Evolutionary conservation across 1,139 yeast genomes (phyloP).

Genomic region (Candida sp.): DNA sequence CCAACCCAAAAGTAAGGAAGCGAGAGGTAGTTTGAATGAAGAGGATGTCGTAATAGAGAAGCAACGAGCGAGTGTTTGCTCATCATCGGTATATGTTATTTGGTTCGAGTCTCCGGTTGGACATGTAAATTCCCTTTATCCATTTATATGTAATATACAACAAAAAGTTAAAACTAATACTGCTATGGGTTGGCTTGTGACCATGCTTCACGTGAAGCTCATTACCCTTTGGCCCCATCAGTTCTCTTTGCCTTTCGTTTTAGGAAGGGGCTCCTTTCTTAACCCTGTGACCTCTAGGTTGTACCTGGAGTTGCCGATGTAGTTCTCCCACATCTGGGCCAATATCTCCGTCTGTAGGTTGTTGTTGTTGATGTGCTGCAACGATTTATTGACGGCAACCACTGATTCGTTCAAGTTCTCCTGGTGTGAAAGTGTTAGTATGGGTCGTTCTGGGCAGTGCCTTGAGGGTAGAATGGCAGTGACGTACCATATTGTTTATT

Average conservation of each 20-base stretch:
- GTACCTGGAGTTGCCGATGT: slow-evolving; percentile 71
- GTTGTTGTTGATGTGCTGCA: slow-evolving; percentile 66
- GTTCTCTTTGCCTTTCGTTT: neutral
- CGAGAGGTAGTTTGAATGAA: neutral
- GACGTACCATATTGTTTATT: slow-evolving; percentile 72
- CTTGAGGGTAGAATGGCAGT: too few species aligned
- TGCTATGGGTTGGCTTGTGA: too few species aligned
- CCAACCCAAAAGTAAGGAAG: slow-evolving; percentile 72
- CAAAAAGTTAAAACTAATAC: neutral
- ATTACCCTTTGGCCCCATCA: neutral
- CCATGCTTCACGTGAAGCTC: too few species aligned
- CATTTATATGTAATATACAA: neutral
- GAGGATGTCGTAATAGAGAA: neutral
- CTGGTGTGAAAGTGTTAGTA: slow-evolving; percentile 22
- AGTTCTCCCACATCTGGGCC: slow-evolving; percentile 84
- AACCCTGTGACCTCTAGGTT: slow-evolving; percentile 75
- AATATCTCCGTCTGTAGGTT: slow-evolving; percentile 76
- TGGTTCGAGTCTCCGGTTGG: neutral
- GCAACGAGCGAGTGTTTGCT: neutral
- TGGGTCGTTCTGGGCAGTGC: too few species aligned
- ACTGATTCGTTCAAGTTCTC: slow-evolving; percentile 78
- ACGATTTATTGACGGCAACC: slow-evolving; percentile 59
- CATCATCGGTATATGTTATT: neutral
- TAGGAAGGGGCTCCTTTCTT: slow-evolving; percentile 5
- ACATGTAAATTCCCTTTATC: neutral